A percentile compares a stretch with the other conserved stretches of the same genome.
Conservation (phyloP, 345 rosid genomes). For the Sonneratia alba region DNA sequence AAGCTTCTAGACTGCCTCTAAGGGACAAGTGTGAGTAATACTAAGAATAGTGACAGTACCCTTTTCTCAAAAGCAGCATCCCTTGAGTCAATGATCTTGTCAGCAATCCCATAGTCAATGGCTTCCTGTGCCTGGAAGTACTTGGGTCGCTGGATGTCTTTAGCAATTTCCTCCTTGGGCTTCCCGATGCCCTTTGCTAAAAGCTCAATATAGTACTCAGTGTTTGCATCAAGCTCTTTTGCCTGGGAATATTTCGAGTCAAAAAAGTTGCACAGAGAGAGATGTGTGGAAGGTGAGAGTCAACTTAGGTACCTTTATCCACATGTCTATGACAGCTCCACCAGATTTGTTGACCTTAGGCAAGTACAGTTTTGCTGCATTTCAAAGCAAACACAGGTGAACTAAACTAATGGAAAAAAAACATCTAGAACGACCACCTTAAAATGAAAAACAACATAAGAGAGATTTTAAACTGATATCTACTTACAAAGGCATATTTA, state of each 20-base stretch:
- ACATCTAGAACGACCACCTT: neutral
- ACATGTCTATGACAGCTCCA: constrained; percentile 76
- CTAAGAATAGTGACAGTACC: constrained; percentile 22
- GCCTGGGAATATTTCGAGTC: constrained; percentile 32
- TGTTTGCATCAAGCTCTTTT: constrained; percentile 64
- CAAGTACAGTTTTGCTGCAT: constrained; percentile 68
- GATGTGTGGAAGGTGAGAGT: neutral
- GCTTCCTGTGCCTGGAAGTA: constrained; percentile 63
- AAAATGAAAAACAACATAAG: neutral
- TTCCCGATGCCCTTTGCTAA: constrained; percentile 72
- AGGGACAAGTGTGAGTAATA: neutral
- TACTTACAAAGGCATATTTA: too few relatives aligned
- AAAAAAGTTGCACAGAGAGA: neutral
- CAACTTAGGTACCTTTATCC: constrained; percentile 50
- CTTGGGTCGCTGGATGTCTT: constrained; percentile 64
- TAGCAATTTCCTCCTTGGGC: constrained; percentile 59
- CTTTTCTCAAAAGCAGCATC: constrained; percentile 51
- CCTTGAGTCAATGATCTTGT: constrained; percentile 52
- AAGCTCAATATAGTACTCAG: constrained; percentile 59
- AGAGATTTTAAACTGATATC: neutral
- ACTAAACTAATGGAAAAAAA: neutral
- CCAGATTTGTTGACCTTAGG: constrained; percentile 72
- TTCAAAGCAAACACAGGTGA: neutral
- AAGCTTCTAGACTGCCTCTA: neutral
- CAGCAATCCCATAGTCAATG: constrained; percentile 79